These are phyloP conservation scores for Cladophialophora bantiana DNA, from an alignment of 2,329 filamentous ascomycete genomes.

Conservation along the genomic window DNA sequence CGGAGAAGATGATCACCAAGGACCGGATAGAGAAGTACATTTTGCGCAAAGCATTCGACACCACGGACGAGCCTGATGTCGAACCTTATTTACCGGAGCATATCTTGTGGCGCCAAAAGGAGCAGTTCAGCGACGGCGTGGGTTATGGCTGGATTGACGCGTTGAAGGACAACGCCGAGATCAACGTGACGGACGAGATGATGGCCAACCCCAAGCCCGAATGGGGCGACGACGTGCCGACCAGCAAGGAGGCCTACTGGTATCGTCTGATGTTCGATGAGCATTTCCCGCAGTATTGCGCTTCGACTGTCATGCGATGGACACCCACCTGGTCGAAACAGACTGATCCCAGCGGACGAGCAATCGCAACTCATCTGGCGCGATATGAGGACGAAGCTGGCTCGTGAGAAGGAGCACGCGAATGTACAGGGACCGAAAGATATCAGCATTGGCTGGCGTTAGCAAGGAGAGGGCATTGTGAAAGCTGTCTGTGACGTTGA, in stretches of 20 bases:
- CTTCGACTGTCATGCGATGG: slow-evolving; percentile 94
- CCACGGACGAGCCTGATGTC: slow-evolving; percentile 78
- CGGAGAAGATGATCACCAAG: slow-evolving; percentile 93
- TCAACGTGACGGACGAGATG: slow-evolving; percentile 92
- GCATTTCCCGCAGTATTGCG: slow-evolving; percentile 92
- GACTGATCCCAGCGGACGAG: slow-evolving; percentile 90
- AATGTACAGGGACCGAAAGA: slow-evolving; percentile 15
- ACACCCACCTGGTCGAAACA: slow-evolving; percentile 97
- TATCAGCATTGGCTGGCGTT: slow-evolving; percentile 23
- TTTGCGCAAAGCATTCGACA: slow-evolving; percentile 96
- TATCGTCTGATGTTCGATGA: slow-evolving; percentile 99
- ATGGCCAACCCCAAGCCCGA: slow-evolving; percentile 98
- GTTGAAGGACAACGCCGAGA: slow-evolving; percentile 91
- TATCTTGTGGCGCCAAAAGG: slow-evolving; percentile 98
- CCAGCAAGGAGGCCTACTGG: slow-evolving; percentile 99
- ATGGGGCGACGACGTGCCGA: slow-evolving; percentile 91
- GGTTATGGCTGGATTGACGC: slow-evolving; percentile 99
- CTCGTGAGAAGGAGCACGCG: slow-evolving; percentile 24
- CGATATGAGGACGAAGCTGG: slow-evolving; percentile 64
- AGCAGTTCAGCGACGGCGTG: slow-evolving; percentile 98
- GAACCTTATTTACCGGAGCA: slow-evolving; percentile 91
- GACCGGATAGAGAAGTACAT: slow-evolving; percentile 97
- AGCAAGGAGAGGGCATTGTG: slow-evolving; percentile 9
- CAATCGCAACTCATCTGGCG: slow-evolving; percentile 75
- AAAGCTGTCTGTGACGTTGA: slow-evolving; percentile 7